Evolutionary conservation across 2,329 filamentous ascomycete genomes (phyloP).

Genomic region (Neocucurbitaria cava): DNA sequence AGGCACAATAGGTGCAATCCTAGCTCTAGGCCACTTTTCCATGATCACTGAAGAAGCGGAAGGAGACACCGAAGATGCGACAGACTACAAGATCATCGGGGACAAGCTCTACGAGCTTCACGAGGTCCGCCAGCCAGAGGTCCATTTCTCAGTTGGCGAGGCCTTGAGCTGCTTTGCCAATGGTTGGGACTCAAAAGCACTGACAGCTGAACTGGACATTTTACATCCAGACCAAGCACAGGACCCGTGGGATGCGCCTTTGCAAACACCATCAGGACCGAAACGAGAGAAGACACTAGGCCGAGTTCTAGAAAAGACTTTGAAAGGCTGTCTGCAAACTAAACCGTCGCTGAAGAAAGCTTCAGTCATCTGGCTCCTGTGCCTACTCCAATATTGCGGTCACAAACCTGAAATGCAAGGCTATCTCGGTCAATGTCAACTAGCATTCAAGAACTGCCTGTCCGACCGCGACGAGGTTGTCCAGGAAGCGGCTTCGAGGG

Average conservation of each 20-base stretch:
- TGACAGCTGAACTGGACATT: conserved; percentile 78
- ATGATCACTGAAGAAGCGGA: conserved; percentile 61
- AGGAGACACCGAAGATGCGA: conserved; percentile 39
- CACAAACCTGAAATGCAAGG: conserved; percentile 76
- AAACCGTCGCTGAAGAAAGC: conserved; percentile 92
- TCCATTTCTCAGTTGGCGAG: conserved; percentile 90
- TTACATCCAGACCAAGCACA: conserved; percentile 58
- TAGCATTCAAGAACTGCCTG: conserved; percentile 85
- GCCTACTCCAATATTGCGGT: conserved; percentile 87
- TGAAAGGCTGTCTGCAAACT: conserved; percentile 79
- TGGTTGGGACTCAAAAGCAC: conserved; percentile 83
- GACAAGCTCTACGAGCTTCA: conserved; percentile 77
- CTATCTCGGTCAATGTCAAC: conserved; percentile 79
- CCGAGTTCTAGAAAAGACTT: conserved; percentile 72
- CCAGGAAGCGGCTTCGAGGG: conserved; percentile 92
- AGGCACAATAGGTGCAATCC: conserved; percentile 81
- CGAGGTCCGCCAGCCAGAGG: conserved; percentile 83
- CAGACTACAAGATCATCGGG: conserved; percentile 63
- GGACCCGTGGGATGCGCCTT: conserved; percentile 38
- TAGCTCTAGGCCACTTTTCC: conserved; percentile 79
- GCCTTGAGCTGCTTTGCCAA: conserved; percentile 79
- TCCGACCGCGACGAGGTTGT: conserved; percentile 91
- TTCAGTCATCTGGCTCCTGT: conserved; percentile 94
- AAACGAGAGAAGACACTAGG: conserved; percentile 54
- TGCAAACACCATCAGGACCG: conserved; percentile 40